These are phyloP conservation scores for Cytospora piceae DNA, from an alignment of 2,329 filamentous ascomycete genomes.

Conservation along the genomic window DNA sequence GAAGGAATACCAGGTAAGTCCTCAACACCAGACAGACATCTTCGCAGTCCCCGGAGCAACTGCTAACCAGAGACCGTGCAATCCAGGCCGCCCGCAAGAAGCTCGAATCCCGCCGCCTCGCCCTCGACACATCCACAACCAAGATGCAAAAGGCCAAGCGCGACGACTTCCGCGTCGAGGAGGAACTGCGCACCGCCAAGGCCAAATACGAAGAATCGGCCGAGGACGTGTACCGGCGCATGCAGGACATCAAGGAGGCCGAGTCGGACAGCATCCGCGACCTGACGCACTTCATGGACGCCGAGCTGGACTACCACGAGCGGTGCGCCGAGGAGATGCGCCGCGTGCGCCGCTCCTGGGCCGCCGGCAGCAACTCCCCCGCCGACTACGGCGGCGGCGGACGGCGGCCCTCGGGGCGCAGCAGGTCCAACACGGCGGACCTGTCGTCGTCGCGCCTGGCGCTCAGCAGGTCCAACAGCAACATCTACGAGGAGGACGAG, in stretches of 20 bases:
- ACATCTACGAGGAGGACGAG: slow-evolving; percentile 42
- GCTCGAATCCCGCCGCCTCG: slow-evolving; percentile 84
- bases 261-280: slow-evolving; percentile 83
- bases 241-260: slow-evolving; percentile 95
- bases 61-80: not conserved
- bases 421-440: slow-evolving; percentile 53
- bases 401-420: slow-evolving; percentile 39
- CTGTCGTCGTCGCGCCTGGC: slow-evolving; percentile 42
- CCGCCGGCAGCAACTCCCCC: slow-evolving; percentile 29
- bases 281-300: slow-evolving; percentile 80
- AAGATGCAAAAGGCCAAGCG: slow-evolving; percentile 94
- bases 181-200: slow-evolving; percentile 87
- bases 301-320: slow-evolving; percentile 89
- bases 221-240: slow-evolving; percentile 87
- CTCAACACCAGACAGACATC: not conserved
- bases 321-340: slow-evolving; percentile 82
- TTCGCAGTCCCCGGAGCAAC: not conserved
- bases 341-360: slow-evolving; percentile 54
- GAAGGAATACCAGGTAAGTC: slow-evolving; percentile 90
- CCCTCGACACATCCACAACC: slow-evolving; percentile 85
- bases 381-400: slow-evolving; percentile 22
- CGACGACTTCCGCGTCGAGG: slow-evolving; percentile 91
- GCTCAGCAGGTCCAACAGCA: slow-evolving; percentile 40
- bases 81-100: slow-evolving; percentile 80
- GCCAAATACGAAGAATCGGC: slow-evolving; percentile 95